A percentile compares a stretch with the other conserved stretches of the same genome.
Evolutionary conservation across 768 basidiomycete genomes (phyloP).

Genomic region (Agaricus blazei): DNA sequence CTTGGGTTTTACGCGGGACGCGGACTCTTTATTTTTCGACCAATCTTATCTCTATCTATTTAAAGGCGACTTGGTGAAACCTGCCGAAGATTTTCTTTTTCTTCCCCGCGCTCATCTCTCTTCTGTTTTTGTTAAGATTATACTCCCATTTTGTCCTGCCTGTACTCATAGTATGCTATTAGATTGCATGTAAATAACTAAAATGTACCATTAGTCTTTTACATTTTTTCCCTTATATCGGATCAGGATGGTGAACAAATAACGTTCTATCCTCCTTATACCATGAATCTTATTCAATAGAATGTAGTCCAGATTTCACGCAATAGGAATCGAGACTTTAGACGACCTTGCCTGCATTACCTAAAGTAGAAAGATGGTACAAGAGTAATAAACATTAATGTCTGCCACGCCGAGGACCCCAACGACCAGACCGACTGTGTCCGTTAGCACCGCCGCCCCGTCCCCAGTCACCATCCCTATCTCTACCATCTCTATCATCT

Average conservation of each 20-base stretch:
- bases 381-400: neutral
- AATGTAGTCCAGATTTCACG: neutral
- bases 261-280: neutral
- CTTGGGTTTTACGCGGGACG: too few species aligned
- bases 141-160: neutral
- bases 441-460: constrained; percentile 8
- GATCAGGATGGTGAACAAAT: too few species aligned
- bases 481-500: constrained; percentile 8
- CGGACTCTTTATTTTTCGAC: neutral
- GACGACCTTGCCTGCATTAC: neutral
- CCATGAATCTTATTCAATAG: neutral
- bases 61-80: neutral
- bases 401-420: constrained; percentile 10
- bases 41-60: neutral
- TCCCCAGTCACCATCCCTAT: constrained; percentile 12
- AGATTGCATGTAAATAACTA: neutral
- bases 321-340: neutral
- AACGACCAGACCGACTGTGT: constrained; percentile 5
- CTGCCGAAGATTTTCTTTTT: neutral
- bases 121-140: neutral
- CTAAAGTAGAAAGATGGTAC: neutral
- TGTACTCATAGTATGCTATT: neutral
- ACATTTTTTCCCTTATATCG: neutral
- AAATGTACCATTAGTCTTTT: constrained; percentile 6
- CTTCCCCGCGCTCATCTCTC: neutral